Percentiles rank a stretch among this genome's conserved stretches.
Conservation (phyloP, 208 protist genomes). For the Acanthamoeba castellanii region DNA sequence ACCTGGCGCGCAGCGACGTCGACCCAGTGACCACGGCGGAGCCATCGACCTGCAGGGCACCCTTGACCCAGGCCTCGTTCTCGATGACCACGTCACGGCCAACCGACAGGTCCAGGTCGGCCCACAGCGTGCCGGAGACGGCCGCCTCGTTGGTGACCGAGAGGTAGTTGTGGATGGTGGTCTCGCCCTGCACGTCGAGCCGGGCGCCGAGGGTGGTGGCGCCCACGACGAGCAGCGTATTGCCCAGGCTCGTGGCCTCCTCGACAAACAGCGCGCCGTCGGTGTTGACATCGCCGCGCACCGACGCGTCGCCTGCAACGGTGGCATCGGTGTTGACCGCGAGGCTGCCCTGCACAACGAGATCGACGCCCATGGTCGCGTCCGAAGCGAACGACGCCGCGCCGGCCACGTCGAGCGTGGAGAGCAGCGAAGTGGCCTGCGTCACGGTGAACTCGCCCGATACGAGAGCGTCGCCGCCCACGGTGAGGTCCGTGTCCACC, state of each 20-base stretch:
- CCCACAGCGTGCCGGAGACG: not conserved
- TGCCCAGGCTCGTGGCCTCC: not conserved
- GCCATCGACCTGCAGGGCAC: not conserved
- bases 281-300: not conserved
- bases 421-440: not conserved
- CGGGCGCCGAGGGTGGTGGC: too few relatives aligned
- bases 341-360: not conserved
- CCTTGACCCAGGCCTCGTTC: not conserved
- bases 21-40: not conserved
- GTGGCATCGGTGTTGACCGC: not conserved
- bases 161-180: not conserved
- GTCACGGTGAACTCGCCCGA: not conserved
- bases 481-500: not conserved
- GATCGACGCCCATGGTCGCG: not conserved
- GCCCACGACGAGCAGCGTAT: too few relatives aligned
- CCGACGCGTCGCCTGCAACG: too few relatives aligned
- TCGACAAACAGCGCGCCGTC: not conserved
- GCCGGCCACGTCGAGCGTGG: not conserved
- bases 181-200: not conserved
- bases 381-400: not conserved
- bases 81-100: not conserved
- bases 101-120: not conserved
- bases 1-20: not conserved
- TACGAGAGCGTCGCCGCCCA: not conserved
- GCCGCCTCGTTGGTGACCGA: not conserved